Evolutionary conservation across 768 basidiomycete genomes (phyloP).

Genomic region (Macrolepiota fuliginosa): DNA sequence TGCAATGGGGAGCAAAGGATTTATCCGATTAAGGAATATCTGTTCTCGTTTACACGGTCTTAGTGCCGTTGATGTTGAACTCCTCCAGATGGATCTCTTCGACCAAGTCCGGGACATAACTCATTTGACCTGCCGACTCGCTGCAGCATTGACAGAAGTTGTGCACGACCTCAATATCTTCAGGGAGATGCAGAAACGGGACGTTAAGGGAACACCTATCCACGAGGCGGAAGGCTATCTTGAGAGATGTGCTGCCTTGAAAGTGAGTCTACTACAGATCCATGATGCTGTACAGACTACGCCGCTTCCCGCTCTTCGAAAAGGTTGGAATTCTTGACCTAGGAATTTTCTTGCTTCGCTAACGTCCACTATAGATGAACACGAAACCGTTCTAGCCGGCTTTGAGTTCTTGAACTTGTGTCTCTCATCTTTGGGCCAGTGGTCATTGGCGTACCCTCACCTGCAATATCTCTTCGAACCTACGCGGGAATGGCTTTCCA

Average conservation of each 20-base stretch:
- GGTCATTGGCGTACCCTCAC: constrained; percentile 6
- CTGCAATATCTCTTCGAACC: constrained; percentile 13
- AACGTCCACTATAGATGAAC: constrained; percentile 3
- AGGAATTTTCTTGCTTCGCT: not conserved
- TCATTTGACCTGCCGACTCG: constrained; percentile 27
- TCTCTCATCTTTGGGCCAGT: not conserved
- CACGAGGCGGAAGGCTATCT: constrained; percentile 22
- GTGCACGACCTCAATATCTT: constrained; percentile 4
- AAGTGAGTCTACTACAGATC: constrained; percentile 19
- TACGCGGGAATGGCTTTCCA: constrained; percentile 6
- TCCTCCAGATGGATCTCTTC: constrained; percentile 17
- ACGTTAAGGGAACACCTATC: not conserved
- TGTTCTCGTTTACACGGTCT: not conserved
- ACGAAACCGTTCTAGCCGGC: not conserved
- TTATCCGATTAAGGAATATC: not conserved
- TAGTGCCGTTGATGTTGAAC: constrained; percentile 19
- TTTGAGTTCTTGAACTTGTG: constrained; percentile 1
- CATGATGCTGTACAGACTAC: constrained; percentile 22
- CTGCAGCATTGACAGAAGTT: constrained; percentile 31
- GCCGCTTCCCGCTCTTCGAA: constrained; percentile 30
- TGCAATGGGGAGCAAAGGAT: not conserved
- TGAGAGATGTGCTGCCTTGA: constrained; percentile 24
- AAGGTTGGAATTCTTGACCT: constrained; percentile 26
- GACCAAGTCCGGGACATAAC: constrained; percentile 18
- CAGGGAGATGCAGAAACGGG: not conserved